These are phyloP conservation scores for Alternaria arborescens DNA, from an alignment of 2,329 filamentous ascomycete genomes.

Conservation along the genomic window DNA sequence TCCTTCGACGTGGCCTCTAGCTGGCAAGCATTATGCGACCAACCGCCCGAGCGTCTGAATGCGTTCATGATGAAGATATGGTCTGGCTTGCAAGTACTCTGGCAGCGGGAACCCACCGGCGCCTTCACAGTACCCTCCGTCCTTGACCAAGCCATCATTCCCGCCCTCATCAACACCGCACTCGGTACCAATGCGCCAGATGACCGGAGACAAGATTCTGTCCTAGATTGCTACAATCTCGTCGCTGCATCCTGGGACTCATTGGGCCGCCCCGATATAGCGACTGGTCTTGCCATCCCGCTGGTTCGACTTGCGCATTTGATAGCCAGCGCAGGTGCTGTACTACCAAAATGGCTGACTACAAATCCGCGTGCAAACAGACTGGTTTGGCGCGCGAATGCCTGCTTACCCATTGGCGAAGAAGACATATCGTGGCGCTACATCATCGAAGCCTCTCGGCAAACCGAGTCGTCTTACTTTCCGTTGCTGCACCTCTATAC, in stretches of 20 bases:
- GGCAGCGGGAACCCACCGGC: slow-evolving; percentile 25
- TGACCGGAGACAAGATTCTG: slow-evolving; percentile 10
- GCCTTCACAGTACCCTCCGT: slow-evolving; percentile 32
- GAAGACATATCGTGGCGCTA: slow-evolving; percentile 33
- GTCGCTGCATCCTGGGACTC: slow-evolving; percentile 39
- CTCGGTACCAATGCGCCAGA: background rate
- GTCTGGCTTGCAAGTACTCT: slow-evolving; percentile 29
- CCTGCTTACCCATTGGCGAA: slow-evolving; percentile 26
- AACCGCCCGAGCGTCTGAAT: slow-evolving; percentile 29
- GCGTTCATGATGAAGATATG: slow-evolving; percentile 32
- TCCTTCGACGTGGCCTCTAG: slow-evolving; percentile 33
- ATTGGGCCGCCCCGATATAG: slow-evolving; percentile 31
- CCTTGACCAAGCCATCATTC: slow-evolving; percentile 32
- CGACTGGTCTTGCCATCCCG: slow-evolving; percentile 38
- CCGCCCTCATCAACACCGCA: slow-evolving; percentile 27
- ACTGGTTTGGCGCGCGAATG: slow-evolving; percentile 44
- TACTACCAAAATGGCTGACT: slow-evolving; percentile 36
- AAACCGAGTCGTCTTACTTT: slow-evolving; percentile 27
- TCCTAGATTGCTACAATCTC: slow-evolving; percentile 38
- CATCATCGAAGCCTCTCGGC: slow-evolving; percentile 31
- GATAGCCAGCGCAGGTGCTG: slow-evolving; percentile 33
- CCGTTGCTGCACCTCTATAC: slow-evolving; percentile 43
- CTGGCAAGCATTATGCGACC: slow-evolving; percentile 39
- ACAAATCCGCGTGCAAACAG: slow-evolving; percentile 29
- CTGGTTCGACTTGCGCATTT: slow-evolving; percentile 42